These are phyloP conservation scores for Hymenoscyphus occultus DNA, from an alignment of 2,329 filamentous ascomycete species.

Conservation along the genomic window DNA sequence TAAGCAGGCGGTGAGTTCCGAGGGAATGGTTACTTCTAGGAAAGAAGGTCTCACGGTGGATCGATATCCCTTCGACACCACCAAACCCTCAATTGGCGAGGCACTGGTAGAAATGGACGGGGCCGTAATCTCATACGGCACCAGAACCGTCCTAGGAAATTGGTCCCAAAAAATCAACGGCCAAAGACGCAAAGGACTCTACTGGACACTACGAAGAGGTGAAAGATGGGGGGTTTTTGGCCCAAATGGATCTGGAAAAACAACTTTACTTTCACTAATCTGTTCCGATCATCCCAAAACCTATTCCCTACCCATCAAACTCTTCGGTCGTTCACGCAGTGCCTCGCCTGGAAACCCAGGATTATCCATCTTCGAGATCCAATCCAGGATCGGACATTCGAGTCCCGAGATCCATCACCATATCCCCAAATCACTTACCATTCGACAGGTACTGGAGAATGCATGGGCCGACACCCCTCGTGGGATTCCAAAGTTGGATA, in stretches of 20 bases:
- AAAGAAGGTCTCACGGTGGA: conserved; percentile 14
- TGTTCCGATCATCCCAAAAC: conserved; percentile 95
- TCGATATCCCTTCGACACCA: conserved; percentile 26
- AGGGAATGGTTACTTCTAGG: not conserved
- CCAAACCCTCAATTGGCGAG: conserved; percentile 49
- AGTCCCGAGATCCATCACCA: conserved; percentile 92
- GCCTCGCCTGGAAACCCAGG: conserved; percentile 66
- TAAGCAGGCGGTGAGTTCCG: not conserved
- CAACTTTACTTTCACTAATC: conserved; percentile 85
- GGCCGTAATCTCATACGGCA: conserved; percentile 76
- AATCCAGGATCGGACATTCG: conserved; percentile 84
- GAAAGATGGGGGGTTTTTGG: conserved; percentile 92
- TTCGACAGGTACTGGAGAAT: conserved; percentile 74
- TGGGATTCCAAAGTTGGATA: conserved; percentile 62
- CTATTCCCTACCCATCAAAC: conserved; percentile 80
- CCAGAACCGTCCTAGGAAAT: conserved; percentile 74
- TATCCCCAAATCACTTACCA: conserved; percentile 74
- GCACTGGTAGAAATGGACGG: conserved; percentile 83
- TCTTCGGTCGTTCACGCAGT: conserved; percentile 80
- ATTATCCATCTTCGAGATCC: conserved; percentile 89
- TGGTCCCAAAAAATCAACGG: conserved; percentile 64
- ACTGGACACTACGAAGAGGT: conserved; percentile 79
- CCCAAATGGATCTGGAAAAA: conserved; percentile 93
- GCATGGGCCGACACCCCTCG: conserved; percentile 90
- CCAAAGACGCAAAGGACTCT: conserved; percentile 54